phyloP scores from a whole-genome alignment of 306 rosid species.

The Castanea crenata region DNA sequence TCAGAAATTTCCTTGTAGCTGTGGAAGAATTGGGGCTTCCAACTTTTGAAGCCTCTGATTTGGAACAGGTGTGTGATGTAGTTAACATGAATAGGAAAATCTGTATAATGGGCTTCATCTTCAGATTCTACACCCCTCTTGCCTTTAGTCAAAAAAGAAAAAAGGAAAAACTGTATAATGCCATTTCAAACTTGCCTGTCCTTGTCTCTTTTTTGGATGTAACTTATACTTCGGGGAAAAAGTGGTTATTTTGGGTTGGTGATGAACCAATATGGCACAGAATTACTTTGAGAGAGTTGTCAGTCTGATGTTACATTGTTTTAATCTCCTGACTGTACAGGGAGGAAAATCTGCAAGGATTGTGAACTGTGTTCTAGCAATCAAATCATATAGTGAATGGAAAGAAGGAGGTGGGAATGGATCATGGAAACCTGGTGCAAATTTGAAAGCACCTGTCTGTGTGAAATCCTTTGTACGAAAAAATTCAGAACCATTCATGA shows the following conservation, averaged over 20 bases:
- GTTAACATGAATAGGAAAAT: not conserved
- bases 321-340: conserved; percentile 29
- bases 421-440: conserved; percentile 56
- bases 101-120: not conserved
- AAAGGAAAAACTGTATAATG: not conserved
- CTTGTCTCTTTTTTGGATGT: not conserved
- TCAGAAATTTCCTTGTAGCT: conserved; percentile 56
- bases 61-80: conserved; percentile 57
- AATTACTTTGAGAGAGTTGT: not conserved
- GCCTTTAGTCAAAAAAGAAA: no score
- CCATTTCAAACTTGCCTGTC: not conserved
- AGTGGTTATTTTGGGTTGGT: not conserved
- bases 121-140: not conserved
- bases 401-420: conserved; percentile 64
- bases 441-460: conserved; percentile 43
- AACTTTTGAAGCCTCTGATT: conserved; percentile 79
- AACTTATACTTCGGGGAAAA: not conserved
- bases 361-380: conserved; percentile 74
- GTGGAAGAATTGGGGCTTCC: conserved; percentile 72
- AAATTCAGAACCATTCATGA: conserved; percentile 65
- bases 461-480: conserved; percentile 47
- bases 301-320: conserved; percentile 11
- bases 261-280: not conserved
- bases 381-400: conserved; percentile 71
- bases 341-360: conserved; percentile 87